These are phyloP conservation scores for Trichoderma sp. DNA, from an alignment of 2,329 filamentous ascomycete genomes.

Conservation along the genomic window DNA sequence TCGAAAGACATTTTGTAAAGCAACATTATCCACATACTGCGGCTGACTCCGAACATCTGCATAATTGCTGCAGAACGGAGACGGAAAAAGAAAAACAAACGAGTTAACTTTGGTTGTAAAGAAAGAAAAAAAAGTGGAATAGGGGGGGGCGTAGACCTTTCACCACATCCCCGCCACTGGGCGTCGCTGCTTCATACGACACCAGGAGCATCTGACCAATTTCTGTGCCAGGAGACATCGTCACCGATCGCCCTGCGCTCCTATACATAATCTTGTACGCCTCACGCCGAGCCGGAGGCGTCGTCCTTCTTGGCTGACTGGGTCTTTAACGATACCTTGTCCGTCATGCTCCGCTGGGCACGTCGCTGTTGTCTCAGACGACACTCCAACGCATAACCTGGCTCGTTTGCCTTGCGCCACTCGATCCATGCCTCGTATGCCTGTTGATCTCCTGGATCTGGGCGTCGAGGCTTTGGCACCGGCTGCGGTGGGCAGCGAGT, in stretches of 20 bases:
- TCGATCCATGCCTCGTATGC: slow-evolving; percentile 49
- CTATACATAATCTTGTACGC: not conserved
- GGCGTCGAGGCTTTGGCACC: slow-evolving; percentile 41
- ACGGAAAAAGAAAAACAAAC: not conserved
- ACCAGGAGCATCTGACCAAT: not conserved
- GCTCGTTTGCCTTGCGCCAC: slow-evolving; percentile 47
- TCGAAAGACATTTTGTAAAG: not conserved
- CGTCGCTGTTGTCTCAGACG: slow-evolving; percentile 43
- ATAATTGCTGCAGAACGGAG: not conserved
- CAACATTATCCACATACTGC: not conserved
- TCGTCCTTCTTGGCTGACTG: not conserved
- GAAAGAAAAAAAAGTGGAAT: not conserved
- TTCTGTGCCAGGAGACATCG: not conserved
- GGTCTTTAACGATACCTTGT: not conserved
- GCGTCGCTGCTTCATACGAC: not conserved
- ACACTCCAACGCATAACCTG: slow-evolving; percentile 47
- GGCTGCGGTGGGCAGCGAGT: slow-evolving; percentile 21
- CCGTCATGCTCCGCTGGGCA: slow-evolving; percentile 28
- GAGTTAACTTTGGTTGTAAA: not conserved
- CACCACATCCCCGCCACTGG: not conserved
- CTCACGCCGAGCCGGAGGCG: not conserved
- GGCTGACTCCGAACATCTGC: slow-evolving; percentile 6
- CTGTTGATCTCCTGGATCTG: slow-evolving; percentile 42
- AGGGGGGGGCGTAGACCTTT: not conserved
- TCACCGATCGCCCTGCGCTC: not conserved